Evolutionary conservation across 1,284 basidiomycete species (phyloP), one percentile per base, ranked within the genome.

Genomic region (Pseudozyma thailandica): DNA sequence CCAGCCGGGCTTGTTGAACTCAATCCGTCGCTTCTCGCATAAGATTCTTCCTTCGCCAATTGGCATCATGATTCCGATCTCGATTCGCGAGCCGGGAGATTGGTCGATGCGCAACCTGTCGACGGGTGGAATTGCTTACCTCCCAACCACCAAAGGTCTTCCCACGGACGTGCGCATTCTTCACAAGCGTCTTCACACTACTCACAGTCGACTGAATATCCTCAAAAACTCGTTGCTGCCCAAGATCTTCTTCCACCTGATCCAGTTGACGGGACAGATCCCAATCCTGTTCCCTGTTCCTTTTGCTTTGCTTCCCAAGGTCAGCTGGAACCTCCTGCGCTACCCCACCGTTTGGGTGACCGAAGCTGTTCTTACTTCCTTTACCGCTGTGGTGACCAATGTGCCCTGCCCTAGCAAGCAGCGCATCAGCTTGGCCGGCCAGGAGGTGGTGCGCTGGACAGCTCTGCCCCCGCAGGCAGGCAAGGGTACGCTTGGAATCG

Each of bases 101-200:
- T 76, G 70, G 75, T 69, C 72, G 12, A 64, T 82, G 64, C 62
- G 71, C n/a, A 82, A 82, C 61, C 70, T 78, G 16, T 78, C 75
- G 4, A 81, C 80, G 1, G 80, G 77, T 27, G 60, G 60, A 10
- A 61, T 81, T 31, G 80, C 75, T 9, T 82, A 78, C 44, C 57
- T 78, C 0, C 77, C 78, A 18, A 73, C 68, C 13, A 47, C 71
- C 46, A 47, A 57, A 44, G 52, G 63, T 25, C 33, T 72, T 13
- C 20, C 65, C 1, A 62, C 44, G 6, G 69, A 66, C 10, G 31
- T 47, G 3, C 46, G 55, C 7, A 38, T 63, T 28, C 55, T 82
- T 6, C 75, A 81, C 44, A 38, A 45, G 18, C 66, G 76, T 25
- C 61, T 82, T 42, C 78, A 82, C 43, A 71, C 59, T 26, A 74